phyloP scores from a whole-genome alignment of 106 monocot genomes.

The Ottelia alismoides region DNA sequence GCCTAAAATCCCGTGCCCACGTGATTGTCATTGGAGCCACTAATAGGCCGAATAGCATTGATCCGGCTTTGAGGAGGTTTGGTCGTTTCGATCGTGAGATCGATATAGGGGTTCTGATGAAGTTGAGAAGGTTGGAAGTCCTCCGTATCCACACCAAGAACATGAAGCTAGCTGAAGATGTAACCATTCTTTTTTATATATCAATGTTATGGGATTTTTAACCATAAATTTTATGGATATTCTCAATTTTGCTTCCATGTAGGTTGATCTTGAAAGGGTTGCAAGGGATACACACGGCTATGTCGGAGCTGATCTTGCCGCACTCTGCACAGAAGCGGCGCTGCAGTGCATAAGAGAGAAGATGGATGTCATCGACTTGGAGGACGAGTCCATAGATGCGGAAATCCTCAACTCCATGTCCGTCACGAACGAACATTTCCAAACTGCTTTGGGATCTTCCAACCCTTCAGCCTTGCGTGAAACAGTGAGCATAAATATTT shows the following conservation, averaged over 20 bases:
- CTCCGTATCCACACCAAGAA: constrained; percentile 88
- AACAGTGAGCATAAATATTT: too few relatives aligned
- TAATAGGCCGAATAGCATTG: constrained; percentile 72
- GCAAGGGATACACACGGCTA: constrained; percentile 80
- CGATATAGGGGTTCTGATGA: constrained; percentile 74
- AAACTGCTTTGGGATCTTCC: constrained; percentile 84
- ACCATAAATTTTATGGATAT: too few relatives aligned
- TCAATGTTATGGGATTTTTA: too few relatives aligned
- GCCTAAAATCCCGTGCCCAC: constrained; percentile 61
- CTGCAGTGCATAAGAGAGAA: constrained; percentile 80
- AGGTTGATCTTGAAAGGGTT: constrained; percentile 78
- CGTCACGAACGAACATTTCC: constrained; percentile 79
- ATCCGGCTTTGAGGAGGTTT: constrained; percentile 74
- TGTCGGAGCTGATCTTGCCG: constrained; percentile 80
- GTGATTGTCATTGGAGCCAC: constrained; percentile 85
- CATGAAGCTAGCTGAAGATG: constrained; percentile 81
- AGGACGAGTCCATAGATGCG: constrained; percentile 83
- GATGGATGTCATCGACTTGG: constrained; percentile 82
- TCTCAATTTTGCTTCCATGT: neutral
- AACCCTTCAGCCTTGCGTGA: constrained; percentile 84
- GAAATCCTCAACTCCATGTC: constrained; percentile 83
- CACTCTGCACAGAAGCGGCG: constrained; percentile 75
- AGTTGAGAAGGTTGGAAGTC: constrained; percentile 66
- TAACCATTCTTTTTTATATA: constrained; percentile 5
- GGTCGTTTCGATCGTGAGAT: constrained; percentile 83